phyloP scores from a whole-genome alignment of 768 basidiomycete genomes.

The Agaricus bisporus region DNA sequence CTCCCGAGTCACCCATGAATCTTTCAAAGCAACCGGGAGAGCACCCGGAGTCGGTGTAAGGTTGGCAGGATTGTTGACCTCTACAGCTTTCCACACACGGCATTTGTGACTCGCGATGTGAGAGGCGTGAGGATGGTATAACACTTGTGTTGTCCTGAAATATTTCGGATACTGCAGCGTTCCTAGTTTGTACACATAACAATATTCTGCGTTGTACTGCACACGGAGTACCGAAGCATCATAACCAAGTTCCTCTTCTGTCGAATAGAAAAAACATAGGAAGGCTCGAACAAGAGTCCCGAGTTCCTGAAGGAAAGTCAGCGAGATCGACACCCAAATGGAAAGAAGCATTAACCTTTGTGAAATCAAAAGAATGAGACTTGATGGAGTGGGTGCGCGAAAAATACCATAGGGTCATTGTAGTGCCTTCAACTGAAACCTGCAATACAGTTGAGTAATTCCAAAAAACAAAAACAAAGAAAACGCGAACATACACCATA shows the following conservation, averaged over 20 bases:
- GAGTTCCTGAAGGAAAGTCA: background rate
- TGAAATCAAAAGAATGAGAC: slow-evolving; percentile 1
- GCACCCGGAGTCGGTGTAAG: background rate
- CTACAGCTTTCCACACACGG: slow-evolving; percentile 11
- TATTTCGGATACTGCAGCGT: background rate
- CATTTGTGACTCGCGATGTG: slow-evolving; percentile 9
- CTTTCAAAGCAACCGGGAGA: slow-evolving; percentile 11
- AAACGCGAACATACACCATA: background rate
- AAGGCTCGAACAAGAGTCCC: background rate
- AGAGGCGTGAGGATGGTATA: background rate
- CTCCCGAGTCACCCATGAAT: slow-evolving; percentile 14
- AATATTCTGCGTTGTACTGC: background rate
- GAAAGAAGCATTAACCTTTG: background rate
- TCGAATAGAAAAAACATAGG: slow-evolving; percentile 4
- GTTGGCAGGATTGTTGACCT: background rate
- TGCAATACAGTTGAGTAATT: background rate
- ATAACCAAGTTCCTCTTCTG: slow-evolving; percentile 5
- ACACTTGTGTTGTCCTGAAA: background rate
- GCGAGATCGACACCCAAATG: background rate
- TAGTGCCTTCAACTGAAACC: slow-evolving; percentile 7
- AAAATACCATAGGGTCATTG: slow-evolving; percentile 8
- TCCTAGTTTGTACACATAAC: background rate
- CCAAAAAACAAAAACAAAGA: background rate
- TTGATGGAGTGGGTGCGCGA: slow-evolving; percentile 8
- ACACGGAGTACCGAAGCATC: slow-evolving; percentile 1